Conservation (phyloP, 2,329 filamentous ascomycete species). For the Colletotrichum acutatum region DNA sequence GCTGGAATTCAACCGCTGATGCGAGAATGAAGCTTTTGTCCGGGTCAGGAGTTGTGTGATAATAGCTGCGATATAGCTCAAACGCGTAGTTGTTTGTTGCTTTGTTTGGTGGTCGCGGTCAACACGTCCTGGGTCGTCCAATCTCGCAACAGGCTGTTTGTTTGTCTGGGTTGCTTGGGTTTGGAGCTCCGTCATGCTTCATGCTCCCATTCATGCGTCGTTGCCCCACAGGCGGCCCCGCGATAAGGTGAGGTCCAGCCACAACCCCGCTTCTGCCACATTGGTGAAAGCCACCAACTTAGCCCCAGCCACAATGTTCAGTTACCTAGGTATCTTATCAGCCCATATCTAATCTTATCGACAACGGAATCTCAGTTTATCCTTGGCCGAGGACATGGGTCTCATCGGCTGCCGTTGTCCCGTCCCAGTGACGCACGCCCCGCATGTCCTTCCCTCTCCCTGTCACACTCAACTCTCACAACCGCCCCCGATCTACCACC, state of each 20-base stretch:
- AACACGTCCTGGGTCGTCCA: slow-evolving; percentile 17
- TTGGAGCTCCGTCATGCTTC: slow-evolving; percentile 33
- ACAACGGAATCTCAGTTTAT: neutral
- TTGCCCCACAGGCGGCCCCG: slow-evolving; percentile 4
- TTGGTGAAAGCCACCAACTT: neutral
- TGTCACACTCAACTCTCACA: neutral
- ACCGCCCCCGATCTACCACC: slow-evolving; percentile 12
- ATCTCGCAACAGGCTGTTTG: slow-evolving; percentile 9
- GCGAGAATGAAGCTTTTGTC: neutral
- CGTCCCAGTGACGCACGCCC: neutral
- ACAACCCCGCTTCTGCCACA: slow-evolving; percentile 11
- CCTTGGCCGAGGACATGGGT: neutral
- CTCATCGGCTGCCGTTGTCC: neutral
- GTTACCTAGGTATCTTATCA: neutral
- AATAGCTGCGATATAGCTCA: neutral
- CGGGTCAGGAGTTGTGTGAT: neutral
- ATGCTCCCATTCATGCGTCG: slow-evolving; percentile 31
- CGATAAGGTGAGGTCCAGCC: slow-evolving; percentile 3
- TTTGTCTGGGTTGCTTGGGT: slow-evolving; percentile 21
- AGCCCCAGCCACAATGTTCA: accelerated
- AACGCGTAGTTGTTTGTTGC: slow-evolving; percentile 21
- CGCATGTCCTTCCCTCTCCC: neutral
- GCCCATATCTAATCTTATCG: accelerated
- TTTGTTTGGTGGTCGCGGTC: slow-evolving; percentile 4
- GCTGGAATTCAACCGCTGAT: neutral